phyloP scores from a whole-genome alignment of 345 rosid species.

The Camelina hispida region DNA sequence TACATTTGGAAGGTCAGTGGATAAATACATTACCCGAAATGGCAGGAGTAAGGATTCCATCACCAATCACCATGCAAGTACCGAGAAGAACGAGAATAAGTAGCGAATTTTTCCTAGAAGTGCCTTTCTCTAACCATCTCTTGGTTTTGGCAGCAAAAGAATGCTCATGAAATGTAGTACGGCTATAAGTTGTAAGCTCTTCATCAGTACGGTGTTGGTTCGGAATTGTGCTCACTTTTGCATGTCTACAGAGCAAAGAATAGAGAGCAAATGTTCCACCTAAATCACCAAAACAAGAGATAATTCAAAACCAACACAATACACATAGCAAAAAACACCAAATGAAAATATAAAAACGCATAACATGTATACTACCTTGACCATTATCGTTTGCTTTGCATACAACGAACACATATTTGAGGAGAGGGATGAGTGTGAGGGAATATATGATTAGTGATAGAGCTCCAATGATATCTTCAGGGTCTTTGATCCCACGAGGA shows the following conservation, averaged over 20 bases:
- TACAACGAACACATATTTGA: conserved; percentile 73
- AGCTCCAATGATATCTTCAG: conserved; percentile 72
- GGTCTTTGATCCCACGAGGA: conserved; percentile 57
- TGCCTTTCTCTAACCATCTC: conserved; percentile 75
- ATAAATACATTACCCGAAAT: conserved; percentile 66
- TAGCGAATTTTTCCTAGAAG: conserved; percentile 62
- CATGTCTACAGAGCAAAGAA: conserved; percentile 94
- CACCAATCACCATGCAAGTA: conserved; percentile 94
- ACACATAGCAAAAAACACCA: neutral
- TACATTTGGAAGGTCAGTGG: neutral
- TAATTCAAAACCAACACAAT: neutral
- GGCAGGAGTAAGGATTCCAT: conserved; percentile 96
- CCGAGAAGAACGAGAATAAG: conserved; percentile 89
- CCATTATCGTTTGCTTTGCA: conserved; percentile 78
- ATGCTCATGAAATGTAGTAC: conserved; percentile 72
- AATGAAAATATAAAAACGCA: neutral
- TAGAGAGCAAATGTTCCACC: conserved; percentile 98
- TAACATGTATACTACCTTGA: conserved; percentile 52
- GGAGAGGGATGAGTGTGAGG: conserved; percentile 67
- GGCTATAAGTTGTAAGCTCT: conserved; percentile 92
- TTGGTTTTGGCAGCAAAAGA: conserved; percentile 86
- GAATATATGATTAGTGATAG: conserved; percentile 68
- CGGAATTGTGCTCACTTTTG: conserved; percentile 82
- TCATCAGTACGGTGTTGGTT: conserved; percentile 95
- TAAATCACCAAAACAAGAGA: conserved; percentile 44